These are phyloP conservation scores for Penicillium glabrum DNA, from an alignment of 2,329 filamentous ascomycete species.

Conservation along the genomic window DNA sequence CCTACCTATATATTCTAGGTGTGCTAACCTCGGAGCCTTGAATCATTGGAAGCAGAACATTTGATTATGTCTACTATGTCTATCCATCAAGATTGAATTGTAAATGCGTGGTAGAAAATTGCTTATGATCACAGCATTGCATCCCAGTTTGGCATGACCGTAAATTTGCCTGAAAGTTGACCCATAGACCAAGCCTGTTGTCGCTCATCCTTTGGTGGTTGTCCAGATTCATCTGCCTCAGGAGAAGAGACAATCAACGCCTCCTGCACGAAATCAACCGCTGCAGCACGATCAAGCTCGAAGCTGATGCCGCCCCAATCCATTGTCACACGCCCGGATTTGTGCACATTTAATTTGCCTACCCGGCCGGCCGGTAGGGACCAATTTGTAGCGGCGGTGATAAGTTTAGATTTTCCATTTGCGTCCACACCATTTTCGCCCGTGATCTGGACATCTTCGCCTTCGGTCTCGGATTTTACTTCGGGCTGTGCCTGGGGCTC, in stretches of 20 bases:
- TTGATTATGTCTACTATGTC: background rate
- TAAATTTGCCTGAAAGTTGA: conserved; percentile 64
- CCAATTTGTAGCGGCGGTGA: conserved; percentile 43
- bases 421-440: conserved; percentile 18
- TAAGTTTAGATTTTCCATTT: conserved; percentile 29
- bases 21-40: no score
- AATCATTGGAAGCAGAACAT: background rate
- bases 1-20: no score
- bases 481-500: conserved; percentile 8
- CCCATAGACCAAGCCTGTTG: conserved; percentile 57
- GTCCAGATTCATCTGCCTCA: conserved; percentile 13
- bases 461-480: conserved; percentile 34
- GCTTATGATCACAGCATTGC: conserved; percentile 43
- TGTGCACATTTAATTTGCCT: conserved; percentile 62
- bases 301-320: conserved; percentile 64
- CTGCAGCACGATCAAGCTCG: conserved; percentile 57
- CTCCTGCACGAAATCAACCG: conserved; percentile 61
- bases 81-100: background rate
- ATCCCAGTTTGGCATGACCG: conserved; percentile 62
- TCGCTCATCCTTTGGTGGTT: conserved; percentile 25
- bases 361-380: conserved; percentile 55
- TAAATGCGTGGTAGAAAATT: background rate
- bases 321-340: conserved; percentile 61
- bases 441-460: conserved; percentile 28
- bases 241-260: conserved; percentile 46